Base-by-base conservation (phyloP, 139 green algal species). In the Volvox africanus region DNA sequence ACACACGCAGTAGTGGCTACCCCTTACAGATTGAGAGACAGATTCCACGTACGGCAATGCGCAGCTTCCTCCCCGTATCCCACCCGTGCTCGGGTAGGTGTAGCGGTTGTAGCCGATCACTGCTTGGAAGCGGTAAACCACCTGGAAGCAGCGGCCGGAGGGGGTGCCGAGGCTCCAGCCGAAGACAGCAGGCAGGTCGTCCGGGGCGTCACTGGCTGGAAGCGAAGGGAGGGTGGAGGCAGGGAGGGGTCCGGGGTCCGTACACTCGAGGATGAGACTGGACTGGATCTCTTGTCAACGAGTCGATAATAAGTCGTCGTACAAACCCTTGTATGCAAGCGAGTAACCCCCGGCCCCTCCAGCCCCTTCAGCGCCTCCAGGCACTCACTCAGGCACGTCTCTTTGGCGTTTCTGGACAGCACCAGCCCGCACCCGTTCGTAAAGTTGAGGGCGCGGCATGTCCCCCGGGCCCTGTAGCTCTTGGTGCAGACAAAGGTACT, bases 171-270 rank as follows among this genome's bases (percentile, higher is more conserved):
- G 82, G 87, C 81, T 82, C 92, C 92, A 94, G 33, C 92, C 92
- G 50, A 94, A 94, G 35, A 93, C 92, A 44, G 93, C 90, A 33
- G 89, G 86, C 26, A 87, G 75, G 35, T 90, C 76, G 26, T 90
- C 65, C n/a, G 68, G 50, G 76, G 80, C 61, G 32, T 73, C n/a
- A 28, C 50, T 71, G 17, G 30, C 55, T 79, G 76, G 21, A 37
- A 21, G 68, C 35, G 28, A 82, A 55, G 44, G 44, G 78, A 6
- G 65, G 24, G 65, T 26, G 24, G 65, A 24, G 24, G 65, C 12
- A 9, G 65, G 65, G 65, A 73, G 65, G 24, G 65, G 65, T 28
- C 12, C 2, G 65, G 65, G 44, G 65, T n/a, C n/a, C n/a, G n/a
- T n/a, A n/a, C n/a, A n/a, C n/a, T n/a, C n/a, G n/a, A n/a, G n/a